Conservation (phyloP, 306 rosid genomes). For the Vicia sativa region DNA sequence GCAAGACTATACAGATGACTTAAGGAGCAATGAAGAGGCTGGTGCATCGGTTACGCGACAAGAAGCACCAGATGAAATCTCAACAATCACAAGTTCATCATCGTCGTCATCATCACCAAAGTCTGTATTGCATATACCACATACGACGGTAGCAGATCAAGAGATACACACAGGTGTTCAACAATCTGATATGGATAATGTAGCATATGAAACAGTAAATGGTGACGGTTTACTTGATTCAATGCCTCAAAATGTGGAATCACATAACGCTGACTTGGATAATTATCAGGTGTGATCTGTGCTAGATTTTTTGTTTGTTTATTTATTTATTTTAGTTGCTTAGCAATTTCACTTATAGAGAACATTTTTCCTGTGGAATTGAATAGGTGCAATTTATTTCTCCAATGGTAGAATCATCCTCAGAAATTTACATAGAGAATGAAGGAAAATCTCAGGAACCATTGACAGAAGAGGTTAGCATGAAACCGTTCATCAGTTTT, state of each 20-base stretch:
- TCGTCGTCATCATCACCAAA: constrained; percentile 52
- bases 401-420: constrained; percentile 36
- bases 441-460: constrained; percentile 23
- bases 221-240: constrained; percentile 28
- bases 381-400: constrained; percentile 39
- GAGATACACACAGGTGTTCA: constrained; percentile 18
- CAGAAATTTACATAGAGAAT: constrained; percentile 9
- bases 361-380: constrained; percentile 24
- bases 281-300: constrained; percentile 49
- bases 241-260: constrained; percentile 26
- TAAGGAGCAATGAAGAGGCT: constrained; percentile 33
- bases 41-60: constrained; percentile 38
- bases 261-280: constrained; percentile 31
- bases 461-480: constrained; percentile 20
- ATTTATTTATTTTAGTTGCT: background rate
- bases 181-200: constrained; percentile 29
- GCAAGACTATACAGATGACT: constrained; percentile 31
- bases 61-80: constrained; percentile 42
- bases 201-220: constrained; percentile 27
- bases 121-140: constrained; percentile 32
- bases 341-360: background rate
- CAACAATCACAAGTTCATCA: constrained; percentile 35
- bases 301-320: background rate
- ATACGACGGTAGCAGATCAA: constrained; percentile 17
- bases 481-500: constrained; percentile 16